Conservation (phyloP, 352 stramenopile genomes). For the Phytophthora pini region DNA sequence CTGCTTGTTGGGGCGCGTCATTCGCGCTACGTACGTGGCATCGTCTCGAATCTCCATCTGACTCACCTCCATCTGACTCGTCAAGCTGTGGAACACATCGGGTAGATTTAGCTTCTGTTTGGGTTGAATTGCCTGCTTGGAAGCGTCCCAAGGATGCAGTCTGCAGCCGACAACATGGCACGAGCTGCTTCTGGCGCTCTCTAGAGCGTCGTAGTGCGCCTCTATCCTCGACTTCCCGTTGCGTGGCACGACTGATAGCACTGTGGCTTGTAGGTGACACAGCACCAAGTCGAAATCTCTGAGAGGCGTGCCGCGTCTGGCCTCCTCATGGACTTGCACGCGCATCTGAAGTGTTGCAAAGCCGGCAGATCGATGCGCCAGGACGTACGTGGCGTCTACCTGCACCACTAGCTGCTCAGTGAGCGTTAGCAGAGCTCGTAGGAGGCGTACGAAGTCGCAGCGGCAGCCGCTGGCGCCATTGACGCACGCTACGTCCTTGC, state of each 20-base stretch:
- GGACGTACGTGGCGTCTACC: constrained; percentile 54
- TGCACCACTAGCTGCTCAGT: constrained; percentile 43
- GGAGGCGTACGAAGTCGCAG: constrained; percentile 60
- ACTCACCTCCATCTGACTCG: constrained; percentile 54
- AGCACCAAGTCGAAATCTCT: constrained; percentile 69
- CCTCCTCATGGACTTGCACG: constrained; percentile 48
- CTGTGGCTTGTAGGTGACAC: constrained; percentile 58
- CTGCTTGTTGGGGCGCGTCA: constrained; percentile 36
- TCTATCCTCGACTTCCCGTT: constrained; percentile 24
- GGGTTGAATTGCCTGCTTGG: constrained; percentile 1
- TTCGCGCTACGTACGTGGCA: constrained; percentile 59
- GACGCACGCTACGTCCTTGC: constrained; percentile 55
- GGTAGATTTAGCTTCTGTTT: constrained; percentile 54
- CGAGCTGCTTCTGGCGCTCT: constrained; percentile 45
- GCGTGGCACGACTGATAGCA: constrained; percentile 42
- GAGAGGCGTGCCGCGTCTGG: constrained; percentile 35
- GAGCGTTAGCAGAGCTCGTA: constrained; percentile 54
- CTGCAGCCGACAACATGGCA: constrained; percentile 77
- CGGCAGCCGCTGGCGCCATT: constrained; percentile 46
- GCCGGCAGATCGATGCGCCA: constrained; percentile 18
- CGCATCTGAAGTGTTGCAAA: constrained; percentile 63
- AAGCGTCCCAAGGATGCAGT: constrained; percentile 43
- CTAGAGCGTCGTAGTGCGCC: constrained; percentile 23
- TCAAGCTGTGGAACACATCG: constrained; percentile 77
- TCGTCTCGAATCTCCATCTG: constrained; percentile 81